These are phyloP conservation scores for Knufia petricola DNA, from an alignment of 2,329 filamentous ascomycete species.

Conservation along the genomic window DNA sequence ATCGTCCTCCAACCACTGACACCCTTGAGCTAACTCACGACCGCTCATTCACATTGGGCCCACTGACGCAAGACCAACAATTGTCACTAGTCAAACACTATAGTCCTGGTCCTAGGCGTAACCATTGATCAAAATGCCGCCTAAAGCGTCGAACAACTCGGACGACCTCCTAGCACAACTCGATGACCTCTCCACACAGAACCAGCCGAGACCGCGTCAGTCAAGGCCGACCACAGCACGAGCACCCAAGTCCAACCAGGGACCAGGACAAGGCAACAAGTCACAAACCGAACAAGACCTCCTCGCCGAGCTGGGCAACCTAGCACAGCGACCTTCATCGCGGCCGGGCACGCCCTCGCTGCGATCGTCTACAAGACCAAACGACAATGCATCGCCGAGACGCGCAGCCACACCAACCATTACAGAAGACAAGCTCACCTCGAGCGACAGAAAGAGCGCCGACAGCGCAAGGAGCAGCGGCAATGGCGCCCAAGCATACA, in stretches of 20 bases:
- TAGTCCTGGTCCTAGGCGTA: no score
- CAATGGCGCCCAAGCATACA: conserved; percentile 57
- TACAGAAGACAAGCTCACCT: conserved; percentile 55
- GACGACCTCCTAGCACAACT: conserved; percentile 44
- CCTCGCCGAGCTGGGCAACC: conserved; percentile 75
- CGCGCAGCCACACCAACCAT: conserved; percentile 43
- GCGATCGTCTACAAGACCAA: conserved; percentile 43
- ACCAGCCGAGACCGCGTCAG: conserved; percentile 22
- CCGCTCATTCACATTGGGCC: neutral
- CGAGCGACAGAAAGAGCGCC: conserved; percentile 56
- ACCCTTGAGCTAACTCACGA: no score
- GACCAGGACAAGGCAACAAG: conserved; percentile 11
- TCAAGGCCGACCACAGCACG: conserved; percentile 25
- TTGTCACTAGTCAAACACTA: no score
- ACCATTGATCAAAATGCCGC: conserved; percentile 21
- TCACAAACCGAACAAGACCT: conserved; percentile 56
- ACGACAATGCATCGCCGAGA: conserved; percentile 43
- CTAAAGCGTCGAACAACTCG: conserved; percentile 24
- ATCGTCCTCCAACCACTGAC: neutral
- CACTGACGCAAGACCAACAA: no score
- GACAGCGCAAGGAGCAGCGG: conserved; percentile 66
- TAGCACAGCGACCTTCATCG: conserved; percentile 60
- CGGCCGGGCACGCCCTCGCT: conserved; percentile 73
- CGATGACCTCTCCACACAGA: conserved; percentile 36
- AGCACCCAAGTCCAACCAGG: conserved; percentile 17